These are phyloP conservation scores for Lanmaoa pseudosensibilis DNA, from an alignment of 768 basidiomycete genomes.

Conservation along the genomic window DNA sequence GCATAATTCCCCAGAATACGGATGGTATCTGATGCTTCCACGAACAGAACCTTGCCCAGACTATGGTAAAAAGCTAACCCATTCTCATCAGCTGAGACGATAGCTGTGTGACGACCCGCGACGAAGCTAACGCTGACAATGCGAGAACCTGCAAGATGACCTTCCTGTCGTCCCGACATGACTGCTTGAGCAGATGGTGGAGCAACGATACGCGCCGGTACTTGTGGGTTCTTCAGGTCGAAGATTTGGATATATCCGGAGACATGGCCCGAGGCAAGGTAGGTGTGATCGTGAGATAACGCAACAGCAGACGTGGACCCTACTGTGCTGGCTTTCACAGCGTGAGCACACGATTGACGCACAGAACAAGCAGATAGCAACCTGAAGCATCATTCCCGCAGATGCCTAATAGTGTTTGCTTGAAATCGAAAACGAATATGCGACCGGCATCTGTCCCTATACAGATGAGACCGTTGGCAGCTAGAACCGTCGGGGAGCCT, in stretches of 20 bases:
- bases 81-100: conserved; percentile 85
- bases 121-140: conserved; percentile 86
- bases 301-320: conserved; percentile 88
- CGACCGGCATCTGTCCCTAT: conserved; percentile 82
- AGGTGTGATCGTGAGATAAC: conserved; percentile 92
- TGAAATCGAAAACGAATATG: conserved; percentile 85
- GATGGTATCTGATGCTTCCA: conserved; percentile 92
- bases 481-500: conserved; percentile 76
- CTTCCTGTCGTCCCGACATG: conserved; percentile 76
- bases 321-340: conserved; percentile 50
- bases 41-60: conserved; percentile 89
- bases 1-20: conserved; percentile 93
- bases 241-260: conserved; percentile 85
- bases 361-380: conserved; percentile 33
- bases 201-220: conserved; percentile 65
- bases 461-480: conserved; percentile 86
- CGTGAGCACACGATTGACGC: conserved; percentile 20
- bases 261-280: conserved; percentile 83
- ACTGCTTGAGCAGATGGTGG: conserved; percentile 71
- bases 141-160: conserved; percentile 76
- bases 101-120: conserved; percentile 87
- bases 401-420: conserved; percentile 76
- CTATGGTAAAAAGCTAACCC: conserved; percentile 96
- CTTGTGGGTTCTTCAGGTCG: conserved; percentile 68
- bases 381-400: conserved; percentile 72